Conservation (phyloP, 192 early-diverging fungal genomes). For the Chytriomyces confervae region DNA sequence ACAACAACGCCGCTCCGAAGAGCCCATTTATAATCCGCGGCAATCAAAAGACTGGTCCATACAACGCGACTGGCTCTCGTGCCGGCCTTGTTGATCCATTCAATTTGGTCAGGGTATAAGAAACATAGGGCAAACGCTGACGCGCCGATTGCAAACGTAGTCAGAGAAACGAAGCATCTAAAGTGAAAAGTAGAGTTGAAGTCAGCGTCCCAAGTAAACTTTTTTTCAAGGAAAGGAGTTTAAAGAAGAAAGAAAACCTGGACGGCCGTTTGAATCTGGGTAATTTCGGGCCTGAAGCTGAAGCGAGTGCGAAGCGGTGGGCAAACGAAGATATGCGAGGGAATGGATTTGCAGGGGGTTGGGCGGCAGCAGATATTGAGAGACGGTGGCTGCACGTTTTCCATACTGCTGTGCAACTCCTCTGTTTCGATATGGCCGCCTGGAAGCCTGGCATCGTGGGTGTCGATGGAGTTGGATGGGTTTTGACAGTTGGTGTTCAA, state of each 20-base stretch:
- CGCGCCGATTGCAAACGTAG: not conserved
- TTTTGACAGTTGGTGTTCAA: no score
- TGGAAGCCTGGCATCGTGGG: no score
- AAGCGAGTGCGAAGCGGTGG: not conserved
- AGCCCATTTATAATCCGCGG: slow-evolving; percentile 63
- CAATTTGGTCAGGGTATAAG: slow-evolving; percentile 15
- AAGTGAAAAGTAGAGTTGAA: not conserved
- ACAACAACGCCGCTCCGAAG: slow-evolving; percentile 37
- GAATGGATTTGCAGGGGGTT: not conserved
- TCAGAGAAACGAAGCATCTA: not conserved
- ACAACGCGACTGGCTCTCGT: slow-evolving; percentile 42
- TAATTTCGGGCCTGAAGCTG: not conserved
- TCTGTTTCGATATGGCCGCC: no score
- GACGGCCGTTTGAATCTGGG: not conserved
- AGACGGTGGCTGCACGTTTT: not conserved
- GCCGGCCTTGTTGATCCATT: slow-evolving; percentile 1
- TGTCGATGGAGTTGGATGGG: no score
- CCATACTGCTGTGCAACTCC: not conserved
- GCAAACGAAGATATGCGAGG: not conserved
- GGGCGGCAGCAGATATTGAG: not conserved
- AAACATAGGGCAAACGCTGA: not conserved
- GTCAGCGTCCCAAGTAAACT: not conserved
- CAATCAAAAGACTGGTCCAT: slow-evolving; percentile 48
- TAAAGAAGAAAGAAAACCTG: not conserved
- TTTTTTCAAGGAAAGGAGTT: not conserved